phyloP scores from a whole-genome alignment of 352 stramenopile species.

The Phytophthora pseudosyringae region DNA sequence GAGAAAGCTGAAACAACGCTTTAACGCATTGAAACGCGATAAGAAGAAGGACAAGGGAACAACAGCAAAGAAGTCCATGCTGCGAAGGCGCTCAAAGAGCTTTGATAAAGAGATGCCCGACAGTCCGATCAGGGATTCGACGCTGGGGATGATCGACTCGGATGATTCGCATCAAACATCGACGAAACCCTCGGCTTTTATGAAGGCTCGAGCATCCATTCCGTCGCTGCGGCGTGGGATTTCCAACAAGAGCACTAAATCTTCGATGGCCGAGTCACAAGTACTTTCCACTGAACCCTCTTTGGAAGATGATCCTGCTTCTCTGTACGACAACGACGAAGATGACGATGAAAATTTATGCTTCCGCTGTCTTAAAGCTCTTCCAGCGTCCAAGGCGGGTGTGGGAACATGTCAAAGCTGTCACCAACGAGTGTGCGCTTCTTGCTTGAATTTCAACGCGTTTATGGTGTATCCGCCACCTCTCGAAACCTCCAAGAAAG shows the following conservation, averaged over 20 bases:
- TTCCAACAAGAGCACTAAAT: conserved; percentile 32
- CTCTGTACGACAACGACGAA: conserved; percentile 46
- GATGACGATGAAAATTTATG: conserved; percentile 66
- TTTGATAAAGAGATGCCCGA: conserved; percentile 46
- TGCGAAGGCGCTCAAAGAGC: conserved; percentile 52
- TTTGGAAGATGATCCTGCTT: conserved; percentile 30
- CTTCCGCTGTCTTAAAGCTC: conserved; percentile 62
- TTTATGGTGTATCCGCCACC: conserved; percentile 78
- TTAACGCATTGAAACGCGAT: conserved; percentile 39
- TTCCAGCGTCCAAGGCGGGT: conserved; percentile 29
- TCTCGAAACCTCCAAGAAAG: conserved; percentile 65
- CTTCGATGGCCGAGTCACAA: conserved; percentile 22
- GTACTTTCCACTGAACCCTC: conserved; percentile 19
- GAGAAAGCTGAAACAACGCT: conserved; percentile 50
- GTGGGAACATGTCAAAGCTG: conserved; percentile 59
- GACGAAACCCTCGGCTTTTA: conserved; percentile 31
- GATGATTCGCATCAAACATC: conserved; percentile 29
- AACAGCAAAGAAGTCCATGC: conserved; percentile 30
- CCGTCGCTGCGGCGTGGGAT: conserved; percentile 37
- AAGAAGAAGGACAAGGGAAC: conserved; percentile 41
- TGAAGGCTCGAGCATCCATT: conserved; percentile 39
- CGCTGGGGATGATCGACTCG: conserved; percentile 21
- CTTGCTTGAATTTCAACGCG: conserved; percentile 64
- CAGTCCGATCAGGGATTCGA: conserved; percentile 36
- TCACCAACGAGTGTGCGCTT: conserved; percentile 65